phyloP scores from a whole-genome alignment of 768 basidiomycete genomes.

The Boletus fagicola region DNA sequence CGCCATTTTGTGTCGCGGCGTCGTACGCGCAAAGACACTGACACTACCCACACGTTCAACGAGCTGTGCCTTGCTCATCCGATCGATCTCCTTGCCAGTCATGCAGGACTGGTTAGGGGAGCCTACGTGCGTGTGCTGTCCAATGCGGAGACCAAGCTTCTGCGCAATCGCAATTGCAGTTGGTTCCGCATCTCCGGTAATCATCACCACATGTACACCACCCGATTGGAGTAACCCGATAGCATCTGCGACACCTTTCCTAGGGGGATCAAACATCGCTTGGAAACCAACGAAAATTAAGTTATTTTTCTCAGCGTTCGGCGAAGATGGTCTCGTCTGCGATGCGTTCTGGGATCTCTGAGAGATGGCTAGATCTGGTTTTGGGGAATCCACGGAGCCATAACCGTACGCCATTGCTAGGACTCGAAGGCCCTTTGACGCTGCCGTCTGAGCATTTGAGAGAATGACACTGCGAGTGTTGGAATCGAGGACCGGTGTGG shows the following conservation, averaged over 20 bases:
- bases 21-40: conserved; percentile 92
- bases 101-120: conserved; percentile 46
- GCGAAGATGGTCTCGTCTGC: conserved; percentile 28
- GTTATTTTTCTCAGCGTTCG: conserved; percentile 43
- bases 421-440: conserved; percentile 77
- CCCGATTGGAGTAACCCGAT: conserved; percentile 77
- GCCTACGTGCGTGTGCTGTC: conserved; percentile 37
- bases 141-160: conserved; percentile 77
- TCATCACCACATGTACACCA: conserved; percentile 97
- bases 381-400: conserved; percentile 48
- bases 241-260: conserved; percentile 90
- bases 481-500: conserved; percentile 75
- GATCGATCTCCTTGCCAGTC: conserved; percentile 83
- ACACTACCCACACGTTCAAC: conserved; percentile 77
- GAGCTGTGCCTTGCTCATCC: conserved; percentile 77
- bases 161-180: conserved; percentile 89
- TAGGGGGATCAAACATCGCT: conserved; percentile 93
- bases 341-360: conserved; percentile 26
- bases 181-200: conserved; percentile 91
- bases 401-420: conserved; percentile 91
- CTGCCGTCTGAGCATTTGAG: conserved; percentile 66
- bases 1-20: conserved; percentile 96
- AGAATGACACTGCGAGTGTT: conserved; percentile 66
- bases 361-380: conserved; percentile 19
- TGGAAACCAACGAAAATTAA: conserved; percentile 91